Conservation (phyloP, 1,284 basidiomycete genomes). For the Hemileia vastatrix region DNA sequence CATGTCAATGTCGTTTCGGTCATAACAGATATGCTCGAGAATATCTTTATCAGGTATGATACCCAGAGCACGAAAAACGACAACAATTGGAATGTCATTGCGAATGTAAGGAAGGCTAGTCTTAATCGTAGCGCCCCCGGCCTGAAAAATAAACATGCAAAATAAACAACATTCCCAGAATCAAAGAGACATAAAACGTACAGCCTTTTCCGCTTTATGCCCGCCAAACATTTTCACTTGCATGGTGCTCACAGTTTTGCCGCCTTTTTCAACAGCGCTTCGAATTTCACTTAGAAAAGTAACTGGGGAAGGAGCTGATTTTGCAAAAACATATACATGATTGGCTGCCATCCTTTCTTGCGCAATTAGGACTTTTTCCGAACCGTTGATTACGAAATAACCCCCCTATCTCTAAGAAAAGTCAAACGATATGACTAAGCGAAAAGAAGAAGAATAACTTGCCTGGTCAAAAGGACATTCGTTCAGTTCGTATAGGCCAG, state of each 20-base stretch:
- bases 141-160: conserved; percentile 15
- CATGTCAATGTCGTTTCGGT: conserved; percentile 89
- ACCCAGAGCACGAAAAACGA: conserved; percentile 94
- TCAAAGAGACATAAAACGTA: conserved; percentile 37
- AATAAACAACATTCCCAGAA: conserved; percentile 8
- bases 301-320: conserved; percentile 90
- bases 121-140: conserved; percentile 79
- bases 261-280: conserved; percentile 94
- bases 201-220: conserved; percentile 31
- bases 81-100: conserved; percentile 96
- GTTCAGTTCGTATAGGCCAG: conserved; percentile 77
- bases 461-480: conserved; percentile 90
- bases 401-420: conserved; percentile 59
- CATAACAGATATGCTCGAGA: conserved; percentile 96
- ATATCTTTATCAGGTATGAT: conserved; percentile 98
- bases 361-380: conserved; percentile 97
- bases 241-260: conserved; percentile 96
- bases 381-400: conserved; percentile 99
- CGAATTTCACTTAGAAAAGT: conserved; percentile 95
- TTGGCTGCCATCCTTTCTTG: conserved; percentile 99
- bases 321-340: conserved; percentile 98
- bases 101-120: conserved; percentile 97
- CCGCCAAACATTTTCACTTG: conserved; percentile 71
- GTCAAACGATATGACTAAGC: background rate
- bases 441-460: conserved; percentile 20